phyloP scores from a whole-genome alignment of 345 rosid species.

The Garcia nutans region DNA sequence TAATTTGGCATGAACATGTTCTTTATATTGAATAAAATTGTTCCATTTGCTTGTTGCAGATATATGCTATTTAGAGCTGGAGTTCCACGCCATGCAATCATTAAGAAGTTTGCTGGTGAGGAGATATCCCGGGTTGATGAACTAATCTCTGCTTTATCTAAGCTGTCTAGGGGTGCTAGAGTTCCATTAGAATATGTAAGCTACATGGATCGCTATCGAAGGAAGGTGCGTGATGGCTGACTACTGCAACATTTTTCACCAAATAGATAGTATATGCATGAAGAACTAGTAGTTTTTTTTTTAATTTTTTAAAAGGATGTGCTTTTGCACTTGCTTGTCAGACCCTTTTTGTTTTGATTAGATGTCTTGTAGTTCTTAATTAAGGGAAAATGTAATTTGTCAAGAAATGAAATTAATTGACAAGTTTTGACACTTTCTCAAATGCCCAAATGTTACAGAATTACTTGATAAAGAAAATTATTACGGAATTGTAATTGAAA shows the following conservation, averaged over 20 bases:
- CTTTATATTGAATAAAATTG: neutral
- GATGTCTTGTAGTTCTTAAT: neutral
- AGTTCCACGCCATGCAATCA: slow-evolving; percentile 93
- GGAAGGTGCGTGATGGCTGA: slow-evolving; percentile 54
- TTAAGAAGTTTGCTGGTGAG: slow-evolving; percentile 83
- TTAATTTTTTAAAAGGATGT: no score
- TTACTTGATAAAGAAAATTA: no score
- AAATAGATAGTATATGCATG: neutral
- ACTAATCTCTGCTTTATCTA: slow-evolving; percentile 62
- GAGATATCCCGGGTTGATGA: slow-evolving; percentile 71
- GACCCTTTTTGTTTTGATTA: neutral
- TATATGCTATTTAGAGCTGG: slow-evolving; percentile 94
- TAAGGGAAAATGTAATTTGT: neutral
- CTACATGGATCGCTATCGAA: slow-evolving; percentile 83
- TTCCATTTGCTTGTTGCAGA: slow-evolving; percentile 31
- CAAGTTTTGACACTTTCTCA: neutral
- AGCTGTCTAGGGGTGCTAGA: slow-evolving; percentile 73
- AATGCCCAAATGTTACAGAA: neutral
- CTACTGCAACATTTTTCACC: neutral
- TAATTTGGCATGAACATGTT: neutral
- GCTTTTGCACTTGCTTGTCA: no score
- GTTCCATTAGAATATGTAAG: slow-evolving; percentile 91
- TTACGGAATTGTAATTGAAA: neutral
- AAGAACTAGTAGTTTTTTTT: neutral
- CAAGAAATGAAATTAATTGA: neutral